Evolutionary conservation across 306 rosid genomes (phyloP).

Genomic region (Prunus davidiana): DNA sequence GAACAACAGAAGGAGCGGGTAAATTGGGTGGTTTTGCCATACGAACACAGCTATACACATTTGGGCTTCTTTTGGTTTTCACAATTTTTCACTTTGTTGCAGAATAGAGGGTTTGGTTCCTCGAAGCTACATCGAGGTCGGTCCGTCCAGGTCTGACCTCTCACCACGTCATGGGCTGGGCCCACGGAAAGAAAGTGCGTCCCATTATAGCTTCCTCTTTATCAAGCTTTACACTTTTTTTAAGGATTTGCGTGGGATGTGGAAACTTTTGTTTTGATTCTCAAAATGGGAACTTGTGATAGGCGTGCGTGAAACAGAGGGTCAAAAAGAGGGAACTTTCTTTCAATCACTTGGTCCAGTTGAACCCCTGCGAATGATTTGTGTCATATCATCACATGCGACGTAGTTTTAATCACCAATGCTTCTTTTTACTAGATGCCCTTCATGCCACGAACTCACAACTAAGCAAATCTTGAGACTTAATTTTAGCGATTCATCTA

Average conservation of each 20-base stretch:
- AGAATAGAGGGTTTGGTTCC: not conserved
- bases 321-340: too few species aligned
- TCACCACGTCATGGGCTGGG: not conserved
- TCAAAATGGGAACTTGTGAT: not conserved
- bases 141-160: not conserved
- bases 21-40: slow-evolving; percentile 67
- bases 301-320: too few species aligned
- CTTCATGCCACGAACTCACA: too few species aligned
- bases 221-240: not conserved
- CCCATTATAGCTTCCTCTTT: not conserved
- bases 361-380: too few species aligned
- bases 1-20: slow-evolving; percentile 53
- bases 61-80: not conserved
- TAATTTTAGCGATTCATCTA: too few species aligned
- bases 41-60: slow-evolving; percentile 71
- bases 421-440: too few species aligned
- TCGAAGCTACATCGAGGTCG: not conserved
- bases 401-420: too few species aligned
- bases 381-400: too few species aligned
- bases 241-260: not conserved
- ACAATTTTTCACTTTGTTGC: not conserved
- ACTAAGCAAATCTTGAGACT: too few species aligned
- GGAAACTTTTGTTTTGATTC: not conserved
- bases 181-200: not conserved
- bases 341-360: too few species aligned